Base-by-base conservation (phyloP, 805 yeast genomes). In the Yueomyces sinensis region DNA sequence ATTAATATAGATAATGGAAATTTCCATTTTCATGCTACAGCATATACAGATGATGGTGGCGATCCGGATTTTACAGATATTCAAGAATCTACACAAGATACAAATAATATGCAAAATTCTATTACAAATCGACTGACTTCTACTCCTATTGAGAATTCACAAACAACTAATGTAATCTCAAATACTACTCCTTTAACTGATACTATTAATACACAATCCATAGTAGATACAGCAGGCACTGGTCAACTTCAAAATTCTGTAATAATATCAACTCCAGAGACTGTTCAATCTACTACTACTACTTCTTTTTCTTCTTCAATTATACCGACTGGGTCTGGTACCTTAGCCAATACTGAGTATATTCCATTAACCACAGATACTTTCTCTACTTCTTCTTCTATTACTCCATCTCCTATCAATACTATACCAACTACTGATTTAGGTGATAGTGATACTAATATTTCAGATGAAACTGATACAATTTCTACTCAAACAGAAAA, bases 321-420 rank as follows among this genome's bases (percentile, higher is more conserved):
- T n/a, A 25, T n/a, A 25, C 14, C 13, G 6, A 13, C 28, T n/a
- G 14, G 13, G 6, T 5, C 28, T 14, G 44, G 59, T 29, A 49
- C 64, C 6, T 48, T 61, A 18, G 46, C 53, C 36, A 54, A 47
- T 24, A 53, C 51, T 37, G 36, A 37, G n/a, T n/a, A n/a, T 17
- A 30, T 39, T 18, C 39, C 52, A 19, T 36, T 54, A n/a, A 16
- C 27, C 14, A 14, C 14, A n/a, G 31, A 29, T 13, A 24, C 18
- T 13, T 20, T 29, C 16, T n/a, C 32, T n/a, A 47, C 54, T 24
- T 41, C 50, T 7, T 16, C 6, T 25, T 9, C 28, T 9, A n/a
- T 9, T n/a, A 25, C 28, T 6, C 13, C 6, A 11, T 9, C 28
- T 5, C 6, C 13, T 25, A 11, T n/a, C 15, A n/a, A 25, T 25